Conservation (phyloP, 129 eudicot species). For the Mikania micrantha region DNA sequence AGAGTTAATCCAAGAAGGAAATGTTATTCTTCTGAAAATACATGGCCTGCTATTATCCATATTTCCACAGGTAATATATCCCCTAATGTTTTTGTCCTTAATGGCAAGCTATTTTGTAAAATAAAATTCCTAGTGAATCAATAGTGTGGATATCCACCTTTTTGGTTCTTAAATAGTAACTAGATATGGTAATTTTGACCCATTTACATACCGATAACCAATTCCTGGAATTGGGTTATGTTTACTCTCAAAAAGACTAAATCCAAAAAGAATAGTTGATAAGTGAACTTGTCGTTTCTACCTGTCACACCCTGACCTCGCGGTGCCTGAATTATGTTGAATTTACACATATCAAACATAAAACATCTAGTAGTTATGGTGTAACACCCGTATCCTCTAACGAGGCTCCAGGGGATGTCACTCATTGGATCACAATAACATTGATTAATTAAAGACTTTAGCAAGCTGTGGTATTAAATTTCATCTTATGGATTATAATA, state of each 20-base stretch:
- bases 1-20: conserved; percentile 80
- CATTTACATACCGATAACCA: background rate
- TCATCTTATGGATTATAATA: no score
- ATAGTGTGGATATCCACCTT: background rate
- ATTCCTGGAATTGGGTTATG: background rate
- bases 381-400: no score
- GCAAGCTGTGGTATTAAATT: no score
- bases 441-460: no score
- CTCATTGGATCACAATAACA: no score
- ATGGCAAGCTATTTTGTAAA: background rate
- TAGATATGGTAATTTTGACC: background rate
- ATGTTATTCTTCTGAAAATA: conserved; percentile 66
- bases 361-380: no score
- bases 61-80: conserved; percentile 65
- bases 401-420: no score
- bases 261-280: background rate
- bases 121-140: background rate
- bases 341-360: no score
- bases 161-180: background rate
- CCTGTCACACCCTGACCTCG: no score
- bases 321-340: no score
- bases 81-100: background rate
- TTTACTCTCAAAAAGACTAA: background rate
- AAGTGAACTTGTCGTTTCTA: background rate
- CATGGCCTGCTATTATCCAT: conserved; percentile 74